Evolutionary conservation across 345 rosid genomes (phyloP), one percentile per base, ranked within the genome.

Genomic region (Erodium maritimum): DNA sequence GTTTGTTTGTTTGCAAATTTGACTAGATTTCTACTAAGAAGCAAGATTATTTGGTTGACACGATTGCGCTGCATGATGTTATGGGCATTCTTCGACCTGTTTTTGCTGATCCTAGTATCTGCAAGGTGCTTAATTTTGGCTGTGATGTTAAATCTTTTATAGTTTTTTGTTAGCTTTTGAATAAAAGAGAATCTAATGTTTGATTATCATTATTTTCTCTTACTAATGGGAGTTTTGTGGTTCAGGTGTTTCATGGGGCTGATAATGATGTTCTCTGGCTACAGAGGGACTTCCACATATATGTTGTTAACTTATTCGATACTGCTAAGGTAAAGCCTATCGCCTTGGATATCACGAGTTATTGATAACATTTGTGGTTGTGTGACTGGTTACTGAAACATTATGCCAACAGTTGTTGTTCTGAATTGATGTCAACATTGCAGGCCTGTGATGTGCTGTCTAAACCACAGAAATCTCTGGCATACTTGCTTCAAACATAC

Each of bases 211-310:
- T 25, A 29, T 57, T 56, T 12, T 75, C 16, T 21, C 12, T 17
- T 6, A 64, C 51, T 62, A 21, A 51, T 51, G 13, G 21, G 12
- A 42, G 21, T 62, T 61, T 74, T 55, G 29, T 66, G 56, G 55
- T 33, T 17, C 66, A 88, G 98, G 98, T 91, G 65, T 91, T 91
- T 72, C 98, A 88, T 54, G 95, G 98, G 54, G 95, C 95, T 53
- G 98, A 91, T 73, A 90, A 87, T 69, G 98, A 91, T 68, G 74
- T 91, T 62, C 73, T 88, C 18, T 91, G 98, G 98, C 82, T 88
- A 46, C 98, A 91, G 76, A 76, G 99, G 67, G 99, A 88, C 75
- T 91, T 91, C 71, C 96, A 84, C 64, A 79, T 91, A 48, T 88
- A 88, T 65, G 86, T 91, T 64, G 93, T 91, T 61, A 91, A 91